Base-by-base conservation (phyloP, 495 filamentous ascomycete genomes). In the Neurospora sp. region DNA sequence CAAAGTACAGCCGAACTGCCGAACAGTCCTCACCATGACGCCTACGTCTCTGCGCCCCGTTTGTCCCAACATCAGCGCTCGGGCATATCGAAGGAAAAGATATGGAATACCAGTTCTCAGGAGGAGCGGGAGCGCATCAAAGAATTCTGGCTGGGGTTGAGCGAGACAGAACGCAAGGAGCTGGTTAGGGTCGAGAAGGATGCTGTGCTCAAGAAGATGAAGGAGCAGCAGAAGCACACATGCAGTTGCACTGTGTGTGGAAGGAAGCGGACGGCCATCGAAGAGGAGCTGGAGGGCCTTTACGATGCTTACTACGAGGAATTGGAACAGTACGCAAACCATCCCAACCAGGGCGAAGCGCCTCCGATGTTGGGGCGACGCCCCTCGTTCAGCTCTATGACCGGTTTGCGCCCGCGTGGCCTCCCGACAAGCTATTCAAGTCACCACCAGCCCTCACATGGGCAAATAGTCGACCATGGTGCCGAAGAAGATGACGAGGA, bases 281-380 rank as follows among this genome's bases (percentile, higher is more conserved):
- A 99, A 82, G 96, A 99, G 82, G 96, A 99, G 81, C 85, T 99
- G 14, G 96, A 99, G 81, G 94, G 96, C n/a, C 87, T 99, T 16
- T 99, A 99, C 80, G 96, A 99, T 84, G 96, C 96, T 37, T 99
- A 99, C 82, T 99, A 99, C 78, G 93, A 97, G 79, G 96, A 99
- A 81, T 86, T 99, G 70, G 96, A 98, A 81, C 94, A 97, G 76
- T 98, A 97, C 80, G 96, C 96, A 71, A 94, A 98, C 79, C 90
- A 94, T 77, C 93, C 94, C 78, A 90, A 93, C 81, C 89, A 88
- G 71, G 82, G 83, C 35, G 81, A 85, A 41, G 83, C 81, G 41
- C 82, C 82, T 81, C 88, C 91, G 2, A 90, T 94, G 80, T 87
- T 94, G 75, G 85, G 89, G 35, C 86, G 90, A 14, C 88, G 89